Conservation (phyloP, 2,329 filamentous ascomycete species). For the Grosmannia huntii region DNA sequence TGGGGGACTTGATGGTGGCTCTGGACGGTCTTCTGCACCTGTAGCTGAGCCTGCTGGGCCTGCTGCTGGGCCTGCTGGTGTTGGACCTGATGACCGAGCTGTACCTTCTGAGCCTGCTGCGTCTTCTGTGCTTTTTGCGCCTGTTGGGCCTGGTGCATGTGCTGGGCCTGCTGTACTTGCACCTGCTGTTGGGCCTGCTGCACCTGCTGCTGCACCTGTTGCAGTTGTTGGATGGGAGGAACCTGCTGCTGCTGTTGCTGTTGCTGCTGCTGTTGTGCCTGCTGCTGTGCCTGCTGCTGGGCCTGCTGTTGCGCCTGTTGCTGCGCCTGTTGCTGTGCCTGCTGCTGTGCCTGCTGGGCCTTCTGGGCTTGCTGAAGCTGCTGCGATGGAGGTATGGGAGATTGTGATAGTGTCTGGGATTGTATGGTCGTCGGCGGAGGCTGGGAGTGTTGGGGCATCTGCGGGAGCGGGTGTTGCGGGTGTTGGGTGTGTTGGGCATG, state of each 20-base stretch:
- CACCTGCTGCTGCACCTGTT: conserved; percentile 12
- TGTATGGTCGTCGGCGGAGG: conserved; percentile 23
- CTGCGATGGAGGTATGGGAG: conserved; percentile 27
- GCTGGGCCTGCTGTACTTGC: conserved; percentile 5
- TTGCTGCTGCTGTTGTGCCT: conserved; percentile 12
- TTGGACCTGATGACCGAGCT: conserved; percentile 5
- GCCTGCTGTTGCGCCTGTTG: not conserved
- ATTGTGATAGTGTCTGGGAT: conserved; percentile 32
- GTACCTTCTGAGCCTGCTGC: conserved; percentile 12
- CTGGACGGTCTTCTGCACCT: conserved; percentile 10
- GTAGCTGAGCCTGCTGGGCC: conserved; percentile 6
- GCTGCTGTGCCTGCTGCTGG: conserved; percentile 12
- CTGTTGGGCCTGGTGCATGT: conserved; percentile 8
- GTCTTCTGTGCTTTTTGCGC: conserved; percentile 17
- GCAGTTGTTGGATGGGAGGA: not conserved
- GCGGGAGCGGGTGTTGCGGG: conserved; percentile 11
- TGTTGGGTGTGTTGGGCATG: conserved; percentile 6
- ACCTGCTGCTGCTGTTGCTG: conserved; percentile 8
- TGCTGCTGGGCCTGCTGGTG: conserved; percentile 5
- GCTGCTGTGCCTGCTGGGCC: conserved; percentile 11
- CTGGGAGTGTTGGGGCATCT: conserved; percentile 15
- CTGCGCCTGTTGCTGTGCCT: conserved; percentile 9
- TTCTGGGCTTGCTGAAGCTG: conserved; percentile 25
- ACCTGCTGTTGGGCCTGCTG: conserved; percentile 5
- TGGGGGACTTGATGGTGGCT: conserved; percentile 16